Evolutionary conservation across 495 filamentous ascomycete species (phyloP).

Genomic region (Collariella sp.): DNA sequence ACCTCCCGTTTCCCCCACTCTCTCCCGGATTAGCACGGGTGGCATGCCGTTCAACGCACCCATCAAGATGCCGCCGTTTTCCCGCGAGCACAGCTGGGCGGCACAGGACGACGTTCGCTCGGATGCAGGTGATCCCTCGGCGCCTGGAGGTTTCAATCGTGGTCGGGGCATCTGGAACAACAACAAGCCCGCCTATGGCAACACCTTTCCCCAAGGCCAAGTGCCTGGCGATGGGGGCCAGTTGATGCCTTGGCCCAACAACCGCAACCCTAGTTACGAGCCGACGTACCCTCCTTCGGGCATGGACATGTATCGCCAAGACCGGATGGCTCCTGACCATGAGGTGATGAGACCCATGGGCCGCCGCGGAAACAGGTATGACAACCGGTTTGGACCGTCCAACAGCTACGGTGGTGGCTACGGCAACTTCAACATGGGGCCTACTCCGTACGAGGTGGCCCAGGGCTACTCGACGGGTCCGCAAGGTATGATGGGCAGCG

Average conservation of each 20-base stretch:
- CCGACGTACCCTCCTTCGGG: conserved; percentile 21
- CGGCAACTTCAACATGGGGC: conserved; percentile 19
- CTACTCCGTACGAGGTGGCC: conserved; percentile 30
- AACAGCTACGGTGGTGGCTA: conserved; percentile 21
- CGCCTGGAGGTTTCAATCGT: conserved; percentile 51
- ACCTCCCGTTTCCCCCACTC: conserved; percentile 12
- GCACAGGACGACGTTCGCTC: conserved; percentile 58
- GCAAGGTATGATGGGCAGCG: conserved; percentile 20
- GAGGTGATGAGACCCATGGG: conserved; percentile 34
- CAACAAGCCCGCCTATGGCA: conserved; percentile 26
- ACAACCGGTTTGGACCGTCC: conserved; percentile 31
- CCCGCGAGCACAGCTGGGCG: conserved; percentile 54
- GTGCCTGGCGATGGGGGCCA: conserved; percentile 31
- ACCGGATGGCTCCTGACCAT: conserved; percentile 39
- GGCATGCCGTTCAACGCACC: conserved; percentile 44
- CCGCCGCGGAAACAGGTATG: conserved; percentile 37
- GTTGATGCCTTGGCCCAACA: conserved; percentile 29
- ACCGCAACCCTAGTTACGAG: conserved; percentile 28
- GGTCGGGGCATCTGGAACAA: conserved; percentile 56
- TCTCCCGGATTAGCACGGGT: conserved; percentile 16
- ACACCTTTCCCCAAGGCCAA: conserved; percentile 27
- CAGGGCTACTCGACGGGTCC: conserved; percentile 22
- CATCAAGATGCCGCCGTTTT: conserved; percentile 37
- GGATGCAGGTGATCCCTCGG: conserved; percentile 54
- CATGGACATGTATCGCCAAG: conserved; percentile 35